A percentile compares a stretch with the other conserved stretches of the same genome.
Conservation (phyloP, 2,329 filamentous ascomycete genomes). For the Fusarium sp. region DNA sequence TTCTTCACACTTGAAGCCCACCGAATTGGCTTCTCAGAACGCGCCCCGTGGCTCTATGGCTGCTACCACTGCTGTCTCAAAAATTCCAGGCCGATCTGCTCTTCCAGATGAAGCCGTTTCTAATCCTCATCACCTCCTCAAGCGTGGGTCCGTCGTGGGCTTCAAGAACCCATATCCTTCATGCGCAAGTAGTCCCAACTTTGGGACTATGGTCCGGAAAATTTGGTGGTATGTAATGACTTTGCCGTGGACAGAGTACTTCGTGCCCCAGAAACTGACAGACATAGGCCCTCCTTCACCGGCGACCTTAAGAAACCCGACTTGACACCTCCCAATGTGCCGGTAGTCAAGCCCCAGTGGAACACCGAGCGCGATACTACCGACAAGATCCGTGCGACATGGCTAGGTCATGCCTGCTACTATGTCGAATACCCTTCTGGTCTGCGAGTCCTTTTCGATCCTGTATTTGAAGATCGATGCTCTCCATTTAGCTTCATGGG, state of each 20-base stretch:
- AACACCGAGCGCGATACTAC: slow-evolving; percentile 67
- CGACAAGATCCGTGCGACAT: slow-evolving; percentile 80
- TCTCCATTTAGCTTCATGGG: slow-evolving; percentile 77
- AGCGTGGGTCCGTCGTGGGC: slow-evolving; percentile 53
- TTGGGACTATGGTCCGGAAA: slow-evolving; percentile 45
- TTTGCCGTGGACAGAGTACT: neutral
- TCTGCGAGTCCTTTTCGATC: slow-evolving; percentile 90
- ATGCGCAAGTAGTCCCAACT: slow-evolving; percentile 43
- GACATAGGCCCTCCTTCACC: slow-evolving; percentile 51
- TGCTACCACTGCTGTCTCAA: slow-evolving; percentile 48
- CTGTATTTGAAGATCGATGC: slow-evolving; percentile 90
- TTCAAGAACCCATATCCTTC: slow-evolving; percentile 67
- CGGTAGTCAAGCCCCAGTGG: slow-evolving; percentile 75
- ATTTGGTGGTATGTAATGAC: slow-evolving; percentile 51
- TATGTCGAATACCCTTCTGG: slow-evolving; percentile 90
- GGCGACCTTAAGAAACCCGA: slow-evolving; percentile 63
- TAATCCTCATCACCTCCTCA: slow-evolving; percentile 61
- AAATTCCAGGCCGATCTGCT: slow-evolving; percentile 49
- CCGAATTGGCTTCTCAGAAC: slow-evolving; percentile 31
- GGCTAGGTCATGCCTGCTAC: slow-evolving; percentile 95
- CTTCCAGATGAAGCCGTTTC: slow-evolving; percentile 56
- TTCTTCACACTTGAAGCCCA: slow-evolving; percentile 24
- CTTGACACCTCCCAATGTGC: slow-evolving; percentile 72
- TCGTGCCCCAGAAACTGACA: slow-evolving; percentile 18
- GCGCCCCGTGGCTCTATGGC: slow-evolving; percentile 13